Evolutionary conservation across 2,329 filamentous ascomycete species (phyloP).

Genomic region (Fusarium hostae): DNA sequence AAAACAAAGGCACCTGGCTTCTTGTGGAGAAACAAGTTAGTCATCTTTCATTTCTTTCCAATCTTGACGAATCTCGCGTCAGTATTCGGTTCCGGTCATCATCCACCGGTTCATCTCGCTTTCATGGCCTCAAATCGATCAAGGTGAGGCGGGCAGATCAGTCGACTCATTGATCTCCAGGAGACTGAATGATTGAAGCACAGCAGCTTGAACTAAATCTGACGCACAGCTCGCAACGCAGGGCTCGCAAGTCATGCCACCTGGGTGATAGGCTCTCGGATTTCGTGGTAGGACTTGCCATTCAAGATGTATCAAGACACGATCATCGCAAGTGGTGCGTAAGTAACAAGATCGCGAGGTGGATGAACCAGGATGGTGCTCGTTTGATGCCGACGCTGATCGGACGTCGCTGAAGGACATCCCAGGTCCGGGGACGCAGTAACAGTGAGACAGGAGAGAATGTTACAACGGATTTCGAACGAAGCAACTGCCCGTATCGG

Average conservation of each 20-base stretch:
- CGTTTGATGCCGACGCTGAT: conserved; percentile 29
- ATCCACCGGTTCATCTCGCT: conserved; percentile 31
- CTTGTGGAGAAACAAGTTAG: conserved; percentile 26
- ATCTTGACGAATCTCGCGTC: conserved; percentile 36
- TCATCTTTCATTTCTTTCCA: conserved; percentile 13
- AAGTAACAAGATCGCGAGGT: conserved; percentile 25
- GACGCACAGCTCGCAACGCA: conserved; percentile 44
- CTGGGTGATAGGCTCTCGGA: background rate
- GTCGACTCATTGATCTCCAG: conserved; percentile 9
- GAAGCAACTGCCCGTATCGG: conserved; percentile 34
- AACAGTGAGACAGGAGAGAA: conserved; percentile 21
- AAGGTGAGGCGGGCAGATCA: conserved; percentile 32
- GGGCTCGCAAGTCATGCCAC: conserved; percentile 47
- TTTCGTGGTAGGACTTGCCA: conserved; percentile 1
- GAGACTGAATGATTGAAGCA: conserved; percentile 31
- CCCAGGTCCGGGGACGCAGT: conserved; percentile 23
- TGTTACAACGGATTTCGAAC: conserved; percentile 16
- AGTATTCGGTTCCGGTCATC: conserved; percentile 22
- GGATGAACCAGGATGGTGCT: conserved; percentile 13
- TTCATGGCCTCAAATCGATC: conserved; percentile 30
- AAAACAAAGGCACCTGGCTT: conserved; percentile 26
- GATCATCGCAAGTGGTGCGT: conserved; percentile 21
- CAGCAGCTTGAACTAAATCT: conserved; percentile 24
- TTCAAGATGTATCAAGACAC: conserved; percentile 9
- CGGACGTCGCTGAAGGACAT: conserved; percentile 19